These are phyloP conservation scores for Tylopilus cervinicoccineus DNA, from an alignment of 768 basidiomycete genomes.

Conservation along the genomic window DNA sequence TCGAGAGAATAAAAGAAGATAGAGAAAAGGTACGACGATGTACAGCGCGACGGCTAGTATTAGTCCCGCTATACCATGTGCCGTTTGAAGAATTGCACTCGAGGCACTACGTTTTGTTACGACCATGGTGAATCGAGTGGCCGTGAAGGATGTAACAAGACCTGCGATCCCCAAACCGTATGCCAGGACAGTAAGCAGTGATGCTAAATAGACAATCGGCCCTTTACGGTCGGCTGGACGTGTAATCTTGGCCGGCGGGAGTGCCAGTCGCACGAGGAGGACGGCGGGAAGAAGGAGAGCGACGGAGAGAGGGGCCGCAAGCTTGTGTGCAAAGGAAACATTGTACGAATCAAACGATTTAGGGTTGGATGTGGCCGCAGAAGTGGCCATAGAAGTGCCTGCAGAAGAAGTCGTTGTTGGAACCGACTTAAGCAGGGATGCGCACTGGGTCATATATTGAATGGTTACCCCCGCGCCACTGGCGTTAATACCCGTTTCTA, in stretches of 20 bases:
- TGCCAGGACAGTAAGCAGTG: constrained; percentile 40
- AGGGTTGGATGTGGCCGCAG: constrained; percentile 7
- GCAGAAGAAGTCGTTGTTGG: constrained; percentile 23
- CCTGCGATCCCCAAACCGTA: constrained; percentile 64
- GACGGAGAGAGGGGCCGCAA: constrained; percentile 45
- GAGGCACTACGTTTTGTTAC: constrained; percentile 32
- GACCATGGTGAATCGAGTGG: constrained; percentile 34
- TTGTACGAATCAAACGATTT: constrained; percentile 32
- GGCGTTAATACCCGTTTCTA: constrained; percentile 61
- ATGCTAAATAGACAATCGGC: constrained; percentile 34
- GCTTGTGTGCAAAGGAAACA: constrained; percentile 45
- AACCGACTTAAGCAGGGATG: constrained; percentile 33
- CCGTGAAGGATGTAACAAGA: constrained; percentile 59
- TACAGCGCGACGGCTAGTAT: constrained; percentile 63
- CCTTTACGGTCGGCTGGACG: constrained; percentile 21
- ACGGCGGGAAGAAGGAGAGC: constrained; percentile 42
- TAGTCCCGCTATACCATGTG: constrained; percentile 63
- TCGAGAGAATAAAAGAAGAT: constrained; percentile 28
- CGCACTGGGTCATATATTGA: constrained; percentile 59
- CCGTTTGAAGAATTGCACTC: constrained; percentile 44
- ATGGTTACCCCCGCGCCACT: constrained; percentile 63
- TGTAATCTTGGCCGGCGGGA: constrained; percentile 31
- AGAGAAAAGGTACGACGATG: constrained; percentile 42
- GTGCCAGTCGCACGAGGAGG: constrained; percentile 39
- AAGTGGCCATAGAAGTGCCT: constrained; percentile 14